Base-by-base conservation (phyloP, 1,284 basidiomycete genomes). In the Tilletia setariae region DNA sequence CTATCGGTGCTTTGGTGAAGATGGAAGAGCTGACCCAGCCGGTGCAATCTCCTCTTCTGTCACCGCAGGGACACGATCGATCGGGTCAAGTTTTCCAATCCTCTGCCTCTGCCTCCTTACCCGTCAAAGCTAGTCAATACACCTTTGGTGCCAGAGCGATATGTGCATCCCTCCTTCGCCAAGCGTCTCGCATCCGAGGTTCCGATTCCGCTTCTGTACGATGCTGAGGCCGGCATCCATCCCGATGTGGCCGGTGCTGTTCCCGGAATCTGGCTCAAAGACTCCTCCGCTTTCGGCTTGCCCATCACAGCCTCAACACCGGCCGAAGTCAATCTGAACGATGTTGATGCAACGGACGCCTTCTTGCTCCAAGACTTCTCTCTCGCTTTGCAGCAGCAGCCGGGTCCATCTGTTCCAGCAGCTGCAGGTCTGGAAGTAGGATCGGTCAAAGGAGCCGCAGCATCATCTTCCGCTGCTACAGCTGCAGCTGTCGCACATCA, bases 51-150 rank as follows among this genome's bases (percentile, higher is more conserved):
- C n/a, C 28, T 28, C 15, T 23, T 53, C n/a, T 15, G 21, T 53
- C 21, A 25, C 59, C 25, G 16, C 62, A 76, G 78, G 23, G 80
- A 82, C 64, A 74, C 79, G 66, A 80, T 82, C 73, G 80, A 81
- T 67, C 72, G 80, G 62, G 72, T 79, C 65, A 72, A 78, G 43
- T 82, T 81, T 51, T 79, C 79, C 19, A 82, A 82, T 66, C 80
- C 80, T 16, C 74, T 82, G n/a, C 80, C 80, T 2, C 73, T 77
- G n/a, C 75, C 80, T 15, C 80, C 79, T 47, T 81, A 79, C 67
- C 74, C 80, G 15, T 79, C 80, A 42, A 81, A 80, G 67, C 76
- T 81, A 42, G 68, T 79, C 63, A 74, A 70, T 59, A 73, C 79
- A 63, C 64, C 70, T 11, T 71, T 77, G 49, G 72, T 74, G 19